Conservation (phyloP, 1,284 basidiomycete genomes). For the Dichomitus squalens region DNA sequence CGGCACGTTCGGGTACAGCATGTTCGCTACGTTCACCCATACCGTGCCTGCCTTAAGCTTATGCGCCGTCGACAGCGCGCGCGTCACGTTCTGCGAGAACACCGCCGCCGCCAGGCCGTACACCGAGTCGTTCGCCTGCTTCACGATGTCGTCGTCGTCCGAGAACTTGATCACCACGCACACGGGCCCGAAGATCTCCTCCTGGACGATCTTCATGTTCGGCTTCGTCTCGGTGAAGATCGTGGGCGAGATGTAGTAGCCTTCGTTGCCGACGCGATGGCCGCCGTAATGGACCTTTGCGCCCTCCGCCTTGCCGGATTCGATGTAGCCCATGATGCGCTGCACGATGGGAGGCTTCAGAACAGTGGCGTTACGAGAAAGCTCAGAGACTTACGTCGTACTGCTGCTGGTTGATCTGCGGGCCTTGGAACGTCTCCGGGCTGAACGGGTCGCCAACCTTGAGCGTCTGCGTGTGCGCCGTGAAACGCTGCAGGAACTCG, state of each 20-base stretch:
- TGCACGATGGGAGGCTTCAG: conserved; percentile 24
- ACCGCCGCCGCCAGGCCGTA: conserved; percentile 86
- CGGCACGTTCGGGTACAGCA: conserved; percentile 65
- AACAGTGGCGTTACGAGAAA: not conserved
- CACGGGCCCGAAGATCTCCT: conserved; percentile 93
- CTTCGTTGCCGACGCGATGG: conserved; percentile 69
- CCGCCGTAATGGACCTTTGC: conserved; percentile 85
- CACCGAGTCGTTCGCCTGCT: conserved; percentile 81
- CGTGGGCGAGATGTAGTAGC: conserved; percentile 82
- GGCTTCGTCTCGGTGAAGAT: conserved; percentile 81
- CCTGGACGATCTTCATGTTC: conserved; percentile 86
- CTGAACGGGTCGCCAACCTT: conserved; percentile 85
- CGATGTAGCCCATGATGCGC: conserved; percentile 89
- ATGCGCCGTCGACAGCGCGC: conserved; percentile 77
- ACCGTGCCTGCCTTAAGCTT: conserved; percentile 83
- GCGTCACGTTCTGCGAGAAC: conserved; percentile 80
- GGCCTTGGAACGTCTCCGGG: conserved; percentile 75
- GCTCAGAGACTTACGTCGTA: conserved; percentile 51
- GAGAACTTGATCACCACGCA: conserved; percentile 76
- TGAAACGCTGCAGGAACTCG: conserved; percentile 68
- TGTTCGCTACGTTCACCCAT: conserved; percentile 81
- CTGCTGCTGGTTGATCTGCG: conserved; percentile 80
- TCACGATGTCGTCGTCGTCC: conserved; percentile 65
- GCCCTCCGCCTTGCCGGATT: conserved; percentile 82
- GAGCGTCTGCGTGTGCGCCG: conserved; percentile 55